Base-by-base conservation (phyloP, 352 stramenopile genomes). In the Aphanomyces cochlioides region DNA sequence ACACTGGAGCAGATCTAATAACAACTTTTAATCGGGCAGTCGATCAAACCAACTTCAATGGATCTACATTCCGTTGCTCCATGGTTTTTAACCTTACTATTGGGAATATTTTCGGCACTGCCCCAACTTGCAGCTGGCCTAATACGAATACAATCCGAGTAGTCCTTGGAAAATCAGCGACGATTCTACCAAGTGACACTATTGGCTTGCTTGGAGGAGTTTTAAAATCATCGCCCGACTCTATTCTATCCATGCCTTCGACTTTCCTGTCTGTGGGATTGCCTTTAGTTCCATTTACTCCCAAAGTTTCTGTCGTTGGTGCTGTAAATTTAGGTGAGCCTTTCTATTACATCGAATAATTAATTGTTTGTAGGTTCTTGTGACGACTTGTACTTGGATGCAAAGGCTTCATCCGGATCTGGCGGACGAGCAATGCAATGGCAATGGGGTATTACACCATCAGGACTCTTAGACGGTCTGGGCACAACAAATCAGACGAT, bases 31-130 rank as follows among this genome's bases (percentile, higher is more conserved):
- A 58, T 19, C 50, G 50, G 37, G 50, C 50, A 8, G 50, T 58
- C n/a, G 50, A 58, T 34, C 50, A 58, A 58, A 58, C 50, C 50
- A 58, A 58, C n/a, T 58, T 58, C 37, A 58, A n/a, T 34, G n/a
- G 1, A 34, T 21, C 50, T 3, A 58, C 28, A 38, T 58, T 58
- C 50, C 37, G n/a, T 13, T 58, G 50, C 50, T n/a, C 8, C 13
- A 10, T 58, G 8, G 50, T 58, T n/a, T 58, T 58, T 19, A 58
- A 58, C 50, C n/a, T 58, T n/a, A 58, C 50, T 1, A 34, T 1
- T n/a, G n/a, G n/a, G n/a, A 34, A 34, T 10, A 8, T 58, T 10
- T 58, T 58, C 3, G 50, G 50, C n/a, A 34, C 3, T 34, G 37
- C 8, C 50, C 50, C 50, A n/a, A 8, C 37, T n/a, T 58, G 50